Percentiles rank a stretch among this genome's conserved stretches.
These are phyloP conservation scores for Groenewaldozyma auringiensis DNA, from an alignment of 1,139 yeast genomes.

Conservation along the genomic window DNA sequence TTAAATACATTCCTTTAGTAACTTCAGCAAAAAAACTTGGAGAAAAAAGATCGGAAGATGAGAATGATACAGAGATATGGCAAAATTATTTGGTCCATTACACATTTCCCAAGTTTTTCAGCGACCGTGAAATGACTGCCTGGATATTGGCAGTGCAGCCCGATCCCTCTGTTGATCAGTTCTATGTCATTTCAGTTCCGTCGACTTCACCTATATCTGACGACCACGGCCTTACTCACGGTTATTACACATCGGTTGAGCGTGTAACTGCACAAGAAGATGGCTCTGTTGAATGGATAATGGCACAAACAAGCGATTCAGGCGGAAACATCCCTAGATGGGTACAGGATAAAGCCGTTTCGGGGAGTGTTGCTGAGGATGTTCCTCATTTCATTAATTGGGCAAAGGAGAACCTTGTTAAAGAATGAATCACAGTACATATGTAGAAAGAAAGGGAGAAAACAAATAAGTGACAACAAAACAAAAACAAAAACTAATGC, in stretches of 20 bases:
- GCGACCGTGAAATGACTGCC: conserved; percentile 49
- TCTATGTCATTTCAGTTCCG: conserved; percentile 48
- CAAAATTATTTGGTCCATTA: conserved; percentile 36
- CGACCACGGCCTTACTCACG: conserved; percentile 23
- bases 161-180: conserved; percentile 32
- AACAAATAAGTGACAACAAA: not conserved
- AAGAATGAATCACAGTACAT: not conserved
- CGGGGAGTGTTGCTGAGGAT: conserved; percentile 55
- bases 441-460: not conserved
- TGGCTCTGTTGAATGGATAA: conserved; percentile 47
- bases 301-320: conserved; percentile 59
- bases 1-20: conserved; percentile 35
- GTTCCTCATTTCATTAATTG: conserved; percentile 57
- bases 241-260: conserved; percentile 53
- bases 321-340: conserved; percentile 61
- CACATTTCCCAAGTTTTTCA: conserved; percentile 44
- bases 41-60: conserved; percentile 15
- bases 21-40: conserved; percentile 27
- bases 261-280: conserved; percentile 37
- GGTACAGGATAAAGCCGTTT: conserved; percentile 49
- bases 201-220: conserved; percentile 23
- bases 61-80: conserved; percentile 19
- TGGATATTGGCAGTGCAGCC: conserved; percentile 41
- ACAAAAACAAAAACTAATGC: not conserved
- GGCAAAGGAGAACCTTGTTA: conserved; percentile 24